These are phyloP conservation scores for Panaeolus papilionaceus DNA, from an alignment of 768 basidiomycete genomes.

Conservation along the genomic window DNA sequence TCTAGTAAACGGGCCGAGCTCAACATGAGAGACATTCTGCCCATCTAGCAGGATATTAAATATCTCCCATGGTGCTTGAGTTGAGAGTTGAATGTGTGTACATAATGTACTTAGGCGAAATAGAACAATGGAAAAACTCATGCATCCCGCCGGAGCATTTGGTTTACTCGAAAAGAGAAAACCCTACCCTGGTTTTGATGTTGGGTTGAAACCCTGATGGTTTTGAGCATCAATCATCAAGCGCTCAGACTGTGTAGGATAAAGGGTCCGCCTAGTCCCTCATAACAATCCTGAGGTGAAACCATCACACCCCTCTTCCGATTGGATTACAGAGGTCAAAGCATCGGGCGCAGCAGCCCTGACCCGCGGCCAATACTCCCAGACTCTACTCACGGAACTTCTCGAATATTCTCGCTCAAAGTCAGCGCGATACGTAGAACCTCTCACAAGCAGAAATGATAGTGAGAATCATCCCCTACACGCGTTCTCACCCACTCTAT, in stretches of 20 bases:
- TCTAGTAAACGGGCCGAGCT: background rate
- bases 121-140: background rate
- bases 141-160: background rate
- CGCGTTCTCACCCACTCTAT: constrained; percentile 6
- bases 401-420: background rate
- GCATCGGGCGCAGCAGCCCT: background rate
- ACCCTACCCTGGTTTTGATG: background rate
- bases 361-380: background rate
- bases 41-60: background rate
- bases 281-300: background rate
- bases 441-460: background rate
- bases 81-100: background rate
- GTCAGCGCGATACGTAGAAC: background rate
- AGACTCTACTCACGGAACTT: background rate
- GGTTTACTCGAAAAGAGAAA: background rate
- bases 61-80: background rate
- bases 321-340: background rate
- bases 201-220: background rate
- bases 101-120: background rate
- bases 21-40: background rate
- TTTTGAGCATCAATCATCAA: background rate
- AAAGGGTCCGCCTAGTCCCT: background rate
- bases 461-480: background rate
- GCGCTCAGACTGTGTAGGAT: background rate
- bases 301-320: background rate